Percentiles rank a stretch among this genome's conserved stretches.
Conservation (phyloP, 2,329 filamentous ascomycete species). For the Phialophora expanda region DNA sequence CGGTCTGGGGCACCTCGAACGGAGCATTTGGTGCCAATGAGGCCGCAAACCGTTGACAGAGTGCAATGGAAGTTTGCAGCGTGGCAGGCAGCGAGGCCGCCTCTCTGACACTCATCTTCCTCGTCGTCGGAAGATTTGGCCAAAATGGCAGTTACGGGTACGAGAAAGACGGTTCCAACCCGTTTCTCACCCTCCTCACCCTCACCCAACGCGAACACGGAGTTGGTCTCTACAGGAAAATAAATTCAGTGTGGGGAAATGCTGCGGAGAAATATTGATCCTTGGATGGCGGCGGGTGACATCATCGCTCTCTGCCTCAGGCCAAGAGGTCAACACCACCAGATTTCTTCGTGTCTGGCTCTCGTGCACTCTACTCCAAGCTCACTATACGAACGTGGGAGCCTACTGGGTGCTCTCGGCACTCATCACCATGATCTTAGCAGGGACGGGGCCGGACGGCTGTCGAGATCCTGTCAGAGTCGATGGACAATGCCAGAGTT, state of each 20-base stretch:
- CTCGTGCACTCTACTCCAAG: neutral
- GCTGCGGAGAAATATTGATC: neutral
- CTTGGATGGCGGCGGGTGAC: neutral
- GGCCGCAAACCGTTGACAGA: constrained; percentile 33
- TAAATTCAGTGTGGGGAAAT: constrained; percentile 1
- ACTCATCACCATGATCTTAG: neutral
- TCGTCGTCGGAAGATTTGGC: too few relatives aligned
- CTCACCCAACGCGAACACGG: neutral
- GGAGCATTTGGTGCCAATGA: constrained; percentile 29
- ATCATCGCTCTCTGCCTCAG: neutral
- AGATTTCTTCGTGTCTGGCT: neutral
- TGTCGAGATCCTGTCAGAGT: neutral
- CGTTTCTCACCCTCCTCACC: too few relatives aligned
- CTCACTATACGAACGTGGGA: neutral
- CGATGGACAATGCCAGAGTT: neutral
- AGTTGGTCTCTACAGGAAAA: neutral
- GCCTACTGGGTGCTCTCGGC: neutral
- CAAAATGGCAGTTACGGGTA: neutral
- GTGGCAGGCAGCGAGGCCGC: constrained; percentile 29
- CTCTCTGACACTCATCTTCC: neutral
- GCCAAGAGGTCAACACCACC: neutral
- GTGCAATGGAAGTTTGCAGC: constrained; percentile 30
- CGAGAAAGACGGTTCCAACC: neutral
- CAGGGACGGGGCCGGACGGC: neutral
- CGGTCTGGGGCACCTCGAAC: constrained; percentile 19